Evolutionary conservation across 1,284 basidiomycete species (phyloP).

Genomic region (Irpex lacteus): DNA sequence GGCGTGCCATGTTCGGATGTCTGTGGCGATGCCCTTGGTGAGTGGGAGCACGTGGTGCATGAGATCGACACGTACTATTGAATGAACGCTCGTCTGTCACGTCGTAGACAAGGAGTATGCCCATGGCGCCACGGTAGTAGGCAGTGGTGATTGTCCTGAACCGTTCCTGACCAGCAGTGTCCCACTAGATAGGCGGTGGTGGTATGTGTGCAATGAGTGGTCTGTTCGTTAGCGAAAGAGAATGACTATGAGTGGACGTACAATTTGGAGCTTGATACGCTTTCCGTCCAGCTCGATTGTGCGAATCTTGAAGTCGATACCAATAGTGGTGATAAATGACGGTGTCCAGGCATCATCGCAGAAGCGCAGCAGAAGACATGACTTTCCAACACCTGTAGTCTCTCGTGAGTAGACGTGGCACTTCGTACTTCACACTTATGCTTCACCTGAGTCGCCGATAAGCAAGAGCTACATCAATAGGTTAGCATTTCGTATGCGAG

Average conservation of each 20-base stretch:
- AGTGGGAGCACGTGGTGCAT: slow-evolving; percentile 5
- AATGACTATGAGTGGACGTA: slow-evolving; percentile 37
- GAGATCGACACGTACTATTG: slow-evolving; percentile 68
- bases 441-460: slow-evolving; percentile 91
- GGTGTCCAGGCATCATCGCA: slow-evolving; percentile 99
- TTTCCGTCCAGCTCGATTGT: slow-evolving; percentile 97
- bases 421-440: slow-evolving; percentile 15
- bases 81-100: slow-evolving; percentile 98
- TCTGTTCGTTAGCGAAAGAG: not conserved
- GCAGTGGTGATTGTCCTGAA: slow-evolving; percentile 99
- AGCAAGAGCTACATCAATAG: slow-evolving; percentile 69
- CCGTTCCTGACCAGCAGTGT: slow-evolving; percentile 98
- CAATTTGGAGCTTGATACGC: slow-evolving; percentile 95
- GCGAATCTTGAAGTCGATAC: slow-evolving; percentile 95
- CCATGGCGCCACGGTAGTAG: slow-evolving; percentile 99
- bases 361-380: slow-evolving; percentile 96
- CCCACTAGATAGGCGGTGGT: slow-evolving; percentile 64
- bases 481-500: slow-evolving; percentile 13
- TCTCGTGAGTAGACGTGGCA: not conserved
- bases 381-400: slow-evolving; percentile 89
- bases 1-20: slow-evolving; percentile 98
- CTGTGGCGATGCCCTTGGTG: slow-evolving; percentile 40
- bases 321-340: slow-evolving; percentile 99
- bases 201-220: not conserved
- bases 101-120: slow-evolving; percentile 97